phyloP scores from a whole-genome alignment of 2,329 filamentous ascomycete species.

The Nemania sp. region DNA sequence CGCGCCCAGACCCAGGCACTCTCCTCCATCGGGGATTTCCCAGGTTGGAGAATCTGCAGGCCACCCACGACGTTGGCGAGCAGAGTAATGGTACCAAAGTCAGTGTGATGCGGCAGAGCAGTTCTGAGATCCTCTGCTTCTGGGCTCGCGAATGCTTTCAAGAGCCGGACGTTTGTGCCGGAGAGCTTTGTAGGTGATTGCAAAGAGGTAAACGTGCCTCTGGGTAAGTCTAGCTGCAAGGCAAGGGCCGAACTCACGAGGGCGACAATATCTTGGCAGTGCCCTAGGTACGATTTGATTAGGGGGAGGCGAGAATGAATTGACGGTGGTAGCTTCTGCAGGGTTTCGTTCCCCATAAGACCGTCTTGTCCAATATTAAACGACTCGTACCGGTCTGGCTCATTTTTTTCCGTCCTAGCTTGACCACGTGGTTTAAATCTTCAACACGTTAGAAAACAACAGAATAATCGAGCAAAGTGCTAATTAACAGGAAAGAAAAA shows the following conservation, averaged over 20 bases:
- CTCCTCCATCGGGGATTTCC: background rate
- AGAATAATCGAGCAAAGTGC: background rate
- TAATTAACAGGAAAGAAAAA: background rate
- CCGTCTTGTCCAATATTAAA: conserved; percentile 51
- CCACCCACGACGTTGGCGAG: conserved; percentile 52
- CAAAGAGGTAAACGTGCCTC: conserved; percentile 45
- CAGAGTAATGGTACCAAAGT: conserved; percentile 54
- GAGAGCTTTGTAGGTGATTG: conserved; percentile 46
- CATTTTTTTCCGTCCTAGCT: conserved; percentile 41
- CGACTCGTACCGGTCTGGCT: conserved; percentile 48
- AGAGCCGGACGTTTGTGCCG: conserved; percentile 44
- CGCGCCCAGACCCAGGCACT: conserved; percentile 42
- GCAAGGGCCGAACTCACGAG: conserved; percentile 43
- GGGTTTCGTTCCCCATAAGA: conserved; percentile 44
- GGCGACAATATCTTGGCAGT: conserved; percentile 38
- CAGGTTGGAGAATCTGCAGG: background rate
- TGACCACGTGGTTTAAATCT: conserved; percentile 39
- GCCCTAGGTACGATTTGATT: conserved; percentile 33
- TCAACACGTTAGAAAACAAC: background rate
- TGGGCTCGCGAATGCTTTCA: conserved; percentile 41
- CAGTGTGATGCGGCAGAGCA: conserved; percentile 51
- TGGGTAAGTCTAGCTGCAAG: conserved; percentile 43
- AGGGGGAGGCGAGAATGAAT: conserved; percentile 21
- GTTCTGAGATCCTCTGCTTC: conserved; percentile 40
- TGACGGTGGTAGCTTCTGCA: conserved; percentile 33